phyloP scores from a whole-genome alignment of 2,329 filamentous ascomycete genomes.

The Sporothrix pseudoabietina region DNA sequence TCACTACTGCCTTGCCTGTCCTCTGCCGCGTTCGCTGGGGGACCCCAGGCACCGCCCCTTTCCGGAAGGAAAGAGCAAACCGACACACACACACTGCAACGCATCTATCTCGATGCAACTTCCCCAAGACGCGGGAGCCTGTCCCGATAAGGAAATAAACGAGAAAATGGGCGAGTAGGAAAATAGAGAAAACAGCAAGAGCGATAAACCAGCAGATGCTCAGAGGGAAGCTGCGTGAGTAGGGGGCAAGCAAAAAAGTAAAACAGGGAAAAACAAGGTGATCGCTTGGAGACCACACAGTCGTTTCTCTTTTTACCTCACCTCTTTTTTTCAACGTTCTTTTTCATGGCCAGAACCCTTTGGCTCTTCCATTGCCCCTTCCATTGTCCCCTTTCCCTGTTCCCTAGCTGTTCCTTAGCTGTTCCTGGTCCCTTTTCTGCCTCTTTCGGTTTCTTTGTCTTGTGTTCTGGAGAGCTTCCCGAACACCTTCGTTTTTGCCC shows the following conservation, averaged over 20 bases:
- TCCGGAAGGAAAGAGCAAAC: slow-evolving; percentile 13
- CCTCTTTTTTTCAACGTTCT: not conserved
- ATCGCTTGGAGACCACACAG: slow-evolving; percentile 26
- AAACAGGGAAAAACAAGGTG: slow-evolving; percentile 33
- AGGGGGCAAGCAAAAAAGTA: slow-evolving; percentile 4
- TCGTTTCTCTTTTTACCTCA: not conserved
- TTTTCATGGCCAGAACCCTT: slow-evolving; percentile 18
- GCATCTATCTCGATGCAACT: not conserved
- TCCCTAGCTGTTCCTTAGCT: slow-evolving; percentile 19
- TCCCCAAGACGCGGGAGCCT: not conserved
- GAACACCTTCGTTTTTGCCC: not conserved
- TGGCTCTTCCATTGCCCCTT: not conserved
- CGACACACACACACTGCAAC: not conserved
- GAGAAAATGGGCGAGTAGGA: slow-evolving; percentile 21
- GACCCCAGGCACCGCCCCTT: slow-evolving; percentile 9
- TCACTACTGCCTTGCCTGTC: not conserved
- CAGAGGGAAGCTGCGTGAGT: slow-evolving; percentile 17
- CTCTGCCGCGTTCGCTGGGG: slow-evolving; percentile 1
- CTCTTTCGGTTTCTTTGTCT: not conserved
- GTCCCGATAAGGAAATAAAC: slow-evolving; percentile 27
- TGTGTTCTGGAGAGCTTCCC: not conserved
- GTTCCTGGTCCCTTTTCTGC: not conserved
- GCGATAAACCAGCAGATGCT: not conserved
- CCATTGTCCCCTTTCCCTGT: slow-evolving; percentile 2
- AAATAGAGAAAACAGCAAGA: slow-evolving; percentile 25